phyloP scores from a whole-genome alignment of 176 grass and related monocot species.

The Coix lacrymajobi region DNA sequence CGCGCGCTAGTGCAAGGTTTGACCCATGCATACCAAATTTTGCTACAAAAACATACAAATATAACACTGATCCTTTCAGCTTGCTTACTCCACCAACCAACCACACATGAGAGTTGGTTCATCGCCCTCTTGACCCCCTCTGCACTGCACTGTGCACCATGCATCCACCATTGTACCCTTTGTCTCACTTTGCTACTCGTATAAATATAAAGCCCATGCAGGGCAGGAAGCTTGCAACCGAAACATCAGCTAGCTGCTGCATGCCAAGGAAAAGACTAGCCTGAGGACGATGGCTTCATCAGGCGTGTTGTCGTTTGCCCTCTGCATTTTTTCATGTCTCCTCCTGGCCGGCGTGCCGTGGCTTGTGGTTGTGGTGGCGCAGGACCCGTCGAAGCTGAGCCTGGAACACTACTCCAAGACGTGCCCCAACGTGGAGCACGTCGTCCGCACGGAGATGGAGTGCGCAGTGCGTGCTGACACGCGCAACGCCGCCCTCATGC shows the following conservation, averaged over 20 bases:
- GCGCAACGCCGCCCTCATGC: conserved; percentile 70
- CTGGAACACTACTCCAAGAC: conserved; percentile 83
- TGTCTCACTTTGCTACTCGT: neutral
- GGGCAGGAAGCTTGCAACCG: conserved; percentile 24
- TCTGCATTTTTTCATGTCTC: conserved; percentile 28
- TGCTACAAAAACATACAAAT: neutral
- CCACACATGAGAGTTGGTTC: conserved; percentile 51
- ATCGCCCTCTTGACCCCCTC: conserved; percentile 77
- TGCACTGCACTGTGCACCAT: neutral
- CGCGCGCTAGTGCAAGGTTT: conserved; percentile 18
- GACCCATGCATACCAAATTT: neutral
- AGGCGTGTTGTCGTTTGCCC: neutral
- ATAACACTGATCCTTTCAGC: conserved; percentile 22
- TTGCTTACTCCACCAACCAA: conserved; percentile 80
- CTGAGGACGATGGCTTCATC: conserved; percentile 24
- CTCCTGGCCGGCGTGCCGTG: neutral
- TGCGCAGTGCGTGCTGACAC: conserved; percentile 54
- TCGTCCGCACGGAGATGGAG: conserved; percentile 85
- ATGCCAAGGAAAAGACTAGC: neutral
- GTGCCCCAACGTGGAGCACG: conserved; percentile 54
- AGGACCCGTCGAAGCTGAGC: conserved; percentile 65
- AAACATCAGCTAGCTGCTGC: conserved; percentile 19
- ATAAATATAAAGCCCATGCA: conserved; percentile 36
- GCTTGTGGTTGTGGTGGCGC: conserved; percentile 28
- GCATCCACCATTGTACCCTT: neutral